Evolutionary conservation across 805 yeast species (phyloP), one percentile per base, ranked within the genome.

Genomic region (Peterozyma toletana): DNA sequence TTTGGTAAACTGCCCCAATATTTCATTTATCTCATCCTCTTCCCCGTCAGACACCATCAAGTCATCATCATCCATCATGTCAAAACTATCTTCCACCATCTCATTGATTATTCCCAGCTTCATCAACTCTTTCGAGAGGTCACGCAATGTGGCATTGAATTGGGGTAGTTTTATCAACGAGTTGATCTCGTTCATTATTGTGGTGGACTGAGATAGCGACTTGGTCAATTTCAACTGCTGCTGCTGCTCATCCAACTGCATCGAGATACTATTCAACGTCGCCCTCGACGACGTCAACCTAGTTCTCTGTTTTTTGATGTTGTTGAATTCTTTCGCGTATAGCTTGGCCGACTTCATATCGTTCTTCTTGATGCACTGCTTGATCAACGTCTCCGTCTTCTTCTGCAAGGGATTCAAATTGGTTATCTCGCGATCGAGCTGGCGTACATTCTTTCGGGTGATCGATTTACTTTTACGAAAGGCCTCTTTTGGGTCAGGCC

Each of bases 191-290:
- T 73, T 78, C 97, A 93, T 90, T 15, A 93, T 77, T 2, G 72
- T 78, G 0, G 98, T 78, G 44, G 89, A 81, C 45, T 80, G 67
- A 40, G 80, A 80, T 78, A 93, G 77, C 35, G 90, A 84, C 21
- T 88, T 86, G 37, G 89, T 88, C 37, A 93, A 63, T 54, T 86
- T 86, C 48, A 80, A 74, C 78, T 90, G 73, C 42, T 88, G 87
- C 68, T 89, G 90, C 41, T 91, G 93, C 63, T 91, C 98, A 52
- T 86, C 88, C 33, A 91, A 77, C 53, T 95, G 88, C 87, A 91
- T 78, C 10, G 81, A 80, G 34, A 91, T 86, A 11, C 93, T 82
- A 44, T 86, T 89, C 27, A 91, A 66, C 48, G 91, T 88, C 2
- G 97, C 95, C 55, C 81, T 86, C 18, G 96, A 85, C 15, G 79